Conservation (phyloP, 805 yeast species). For the Sugiyamaella smithiae region DNA sequence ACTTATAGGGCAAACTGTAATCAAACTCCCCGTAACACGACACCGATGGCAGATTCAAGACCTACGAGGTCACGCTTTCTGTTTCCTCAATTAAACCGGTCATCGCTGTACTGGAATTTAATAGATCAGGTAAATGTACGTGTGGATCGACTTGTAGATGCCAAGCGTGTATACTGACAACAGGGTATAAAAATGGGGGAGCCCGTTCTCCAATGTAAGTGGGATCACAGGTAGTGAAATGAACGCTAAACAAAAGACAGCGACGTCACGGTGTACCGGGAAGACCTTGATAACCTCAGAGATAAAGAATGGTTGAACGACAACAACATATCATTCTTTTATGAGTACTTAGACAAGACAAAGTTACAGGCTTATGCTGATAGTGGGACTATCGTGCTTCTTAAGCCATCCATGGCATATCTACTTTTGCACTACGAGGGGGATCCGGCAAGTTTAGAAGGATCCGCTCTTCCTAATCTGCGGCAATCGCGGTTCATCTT, state of each 20-base stretch:
- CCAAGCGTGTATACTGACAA: no score
- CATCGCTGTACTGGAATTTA: background rate
- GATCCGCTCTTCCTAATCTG: constrained; percentile 46
- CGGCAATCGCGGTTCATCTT: constrained; percentile 51
- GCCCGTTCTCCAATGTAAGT: constrained; percentile 6
- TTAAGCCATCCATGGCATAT: constrained; percentile 64
- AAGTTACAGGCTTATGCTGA: constrained; percentile 27
- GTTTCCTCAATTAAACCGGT: background rate
- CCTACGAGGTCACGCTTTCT: background rate
- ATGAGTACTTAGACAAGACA: constrained; percentile 49
- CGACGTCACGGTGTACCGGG: constrained; percentile 55
- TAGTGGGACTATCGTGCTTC: constrained; percentile 37
- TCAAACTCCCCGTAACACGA: no score
- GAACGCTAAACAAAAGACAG: background rate
- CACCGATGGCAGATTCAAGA: background rate
- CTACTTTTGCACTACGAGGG: constrained; percentile 46
- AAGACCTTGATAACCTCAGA: constrained; percentile 54
- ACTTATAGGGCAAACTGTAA: no score
- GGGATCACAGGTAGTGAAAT: background rate
- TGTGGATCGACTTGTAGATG: no score
- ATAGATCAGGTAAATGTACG: background rate
- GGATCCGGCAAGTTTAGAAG: constrained; percentile 39
- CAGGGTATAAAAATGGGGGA: constrained; percentile 2
- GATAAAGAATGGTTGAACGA: constrained; percentile 76
- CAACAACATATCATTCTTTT: constrained; percentile 61